A percentile compares a stretch with the other conserved stretches of the same genome.
These are phyloP conservation scores for Neofusicoccum parvum DNA, from an alignment of 2,329 filamentous ascomycete species.

Conservation along the genomic window DNA sequence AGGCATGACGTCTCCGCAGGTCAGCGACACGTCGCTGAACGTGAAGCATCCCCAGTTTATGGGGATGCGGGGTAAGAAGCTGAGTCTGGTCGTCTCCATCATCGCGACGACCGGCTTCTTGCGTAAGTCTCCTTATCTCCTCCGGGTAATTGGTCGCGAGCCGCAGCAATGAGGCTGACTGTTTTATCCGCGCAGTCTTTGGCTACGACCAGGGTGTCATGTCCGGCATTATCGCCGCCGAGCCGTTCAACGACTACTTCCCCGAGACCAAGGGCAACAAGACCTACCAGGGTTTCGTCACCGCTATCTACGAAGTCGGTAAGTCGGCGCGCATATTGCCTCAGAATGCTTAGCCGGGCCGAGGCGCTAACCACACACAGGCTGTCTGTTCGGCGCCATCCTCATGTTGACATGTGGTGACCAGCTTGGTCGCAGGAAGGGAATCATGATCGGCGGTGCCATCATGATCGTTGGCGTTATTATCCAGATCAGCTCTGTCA, in stretches of 20 bases:
- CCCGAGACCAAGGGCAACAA: constrained; percentile 44
- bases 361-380: constrained; percentile 1
- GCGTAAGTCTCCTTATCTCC: constrained; percentile 25
- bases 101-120: constrained; percentile 66
- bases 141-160: not conserved
- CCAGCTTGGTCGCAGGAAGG: constrained; percentile 44
- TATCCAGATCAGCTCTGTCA: constrained; percentile 41
- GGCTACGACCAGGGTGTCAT: constrained; percentile 56
- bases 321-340: not conserved
- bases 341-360: constrained; percentile 22
- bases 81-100: constrained; percentile 62
- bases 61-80: constrained; percentile 60
- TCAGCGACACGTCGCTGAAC: constrained; percentile 2
- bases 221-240: constrained; percentile 40
- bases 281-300: constrained; percentile 55
- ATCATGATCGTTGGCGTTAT: constrained; percentile 49
- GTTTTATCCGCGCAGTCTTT: constrained; percentile 41
- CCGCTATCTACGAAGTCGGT: constrained; percentile 57
- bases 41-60: constrained; percentile 48
- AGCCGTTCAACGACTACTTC: constrained; percentile 40
- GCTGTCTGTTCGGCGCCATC: constrained; percentile 45
- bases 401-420: constrained; percentile 44
- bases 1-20: constrained; percentile 27
- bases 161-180: not conserved
- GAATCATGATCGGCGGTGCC: constrained; percentile 45